Base-by-base conservation (phyloP, 805 yeast species). In the Starmera amethionina region DNA sequence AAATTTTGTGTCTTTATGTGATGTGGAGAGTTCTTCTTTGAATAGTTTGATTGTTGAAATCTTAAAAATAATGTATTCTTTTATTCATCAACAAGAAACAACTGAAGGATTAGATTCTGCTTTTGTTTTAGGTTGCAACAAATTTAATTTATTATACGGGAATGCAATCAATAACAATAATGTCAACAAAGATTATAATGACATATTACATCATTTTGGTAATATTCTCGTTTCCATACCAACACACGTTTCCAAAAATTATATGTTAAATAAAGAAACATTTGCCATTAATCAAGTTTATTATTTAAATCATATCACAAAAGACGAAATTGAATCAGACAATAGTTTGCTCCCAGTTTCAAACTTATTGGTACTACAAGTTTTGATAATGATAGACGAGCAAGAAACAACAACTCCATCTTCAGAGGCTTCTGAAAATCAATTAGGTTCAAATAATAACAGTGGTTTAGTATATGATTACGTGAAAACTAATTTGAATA, bases 301-400 rank as follows among this genome's bases (percentile, higher is more conserved):
- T 16, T 42, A 44, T 3, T 13, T 54, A 8, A 54, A 55, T 41
- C n/a, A 12, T 40, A 14, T 39, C 40, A 10, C 15, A 18, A 11
- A 16, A 25, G 19, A 9, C 22, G 14, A 5, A 10, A 18, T 30
- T 8, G 30, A 35, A 6, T 30, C 46, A 14, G 28, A 32, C 14
- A n/a, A 34, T 5, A 8, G 9, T 22, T 22, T 22, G 6, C 9
- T 51, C 2, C 48, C 51, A 1, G 43, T 40, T 8, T 40, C 51
- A 5, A 43, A 46, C 8, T 30, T 55, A 8, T 32, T 52, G 2
- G 44, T 54, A 0, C 36, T 53, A 12, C 44, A 41, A 28, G 38
- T 50, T 0, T 32, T 53, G 2, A 35, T 55, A 6, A 45, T 54
- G 6, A 47, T 53, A 27, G 58, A 70, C 53, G 49, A 70, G 47